A percentile compares a stretch with the other conserved stretches of the same genome.
These are phyloP conservation scores for Fragaria vesca DNA, from an alignment of 306 rosid species.

Conservation along the genomic window DNA sequence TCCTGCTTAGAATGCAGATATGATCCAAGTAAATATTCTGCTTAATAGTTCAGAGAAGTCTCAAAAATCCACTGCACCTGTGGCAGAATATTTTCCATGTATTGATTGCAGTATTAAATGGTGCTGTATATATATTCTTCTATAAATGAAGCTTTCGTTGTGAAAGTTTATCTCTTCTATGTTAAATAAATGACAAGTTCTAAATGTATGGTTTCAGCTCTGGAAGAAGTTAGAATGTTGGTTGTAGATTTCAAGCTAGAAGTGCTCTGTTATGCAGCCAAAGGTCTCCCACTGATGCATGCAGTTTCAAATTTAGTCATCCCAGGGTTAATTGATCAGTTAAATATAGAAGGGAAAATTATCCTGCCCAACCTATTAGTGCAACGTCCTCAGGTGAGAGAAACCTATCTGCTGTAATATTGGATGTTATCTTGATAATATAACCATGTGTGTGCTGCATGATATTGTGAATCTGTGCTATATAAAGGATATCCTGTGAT, in stretches of 20 bases:
- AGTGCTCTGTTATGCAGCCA: slow-evolving; percentile 73
- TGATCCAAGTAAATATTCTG: slow-evolving; percentile 67
- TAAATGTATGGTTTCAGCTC: slow-evolving; percentile 51
- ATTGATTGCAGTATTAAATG: slow-evolving; percentile 20
- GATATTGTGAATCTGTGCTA: background rate
- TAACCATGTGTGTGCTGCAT: background rate
- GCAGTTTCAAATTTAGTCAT: slow-evolving; percentile 75
- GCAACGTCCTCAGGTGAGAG: slow-evolving; percentile 66
- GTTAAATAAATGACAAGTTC: slow-evolving; percentile 18
- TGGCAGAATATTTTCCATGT: slow-evolving; percentile 81
- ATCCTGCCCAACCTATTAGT: slow-evolving; percentile 65
- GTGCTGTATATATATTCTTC: background rate
- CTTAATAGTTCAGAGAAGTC: slow-evolving; percentile 64
- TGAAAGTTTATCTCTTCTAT: background rate
- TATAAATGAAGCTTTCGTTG: background rate
- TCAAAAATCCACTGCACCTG: slow-evolving; percentile 55
- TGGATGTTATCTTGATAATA: background rate
- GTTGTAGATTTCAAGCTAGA: slow-evolving; percentile 62
- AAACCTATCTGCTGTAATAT: background rate
- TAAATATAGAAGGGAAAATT: slow-evolving; percentile 43
- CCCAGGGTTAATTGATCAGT: slow-evolving; percentile 80
- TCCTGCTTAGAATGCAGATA: slow-evolving; percentile 85
- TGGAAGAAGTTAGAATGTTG: slow-evolving; percentile 59
- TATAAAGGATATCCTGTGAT: background rate
- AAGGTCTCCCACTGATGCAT: slow-evolving; percentile 53